phyloP scores from a whole-genome alignment of 225 moss, liverwort and hornwort species.

The Pleurozium schreberi region DNA sequence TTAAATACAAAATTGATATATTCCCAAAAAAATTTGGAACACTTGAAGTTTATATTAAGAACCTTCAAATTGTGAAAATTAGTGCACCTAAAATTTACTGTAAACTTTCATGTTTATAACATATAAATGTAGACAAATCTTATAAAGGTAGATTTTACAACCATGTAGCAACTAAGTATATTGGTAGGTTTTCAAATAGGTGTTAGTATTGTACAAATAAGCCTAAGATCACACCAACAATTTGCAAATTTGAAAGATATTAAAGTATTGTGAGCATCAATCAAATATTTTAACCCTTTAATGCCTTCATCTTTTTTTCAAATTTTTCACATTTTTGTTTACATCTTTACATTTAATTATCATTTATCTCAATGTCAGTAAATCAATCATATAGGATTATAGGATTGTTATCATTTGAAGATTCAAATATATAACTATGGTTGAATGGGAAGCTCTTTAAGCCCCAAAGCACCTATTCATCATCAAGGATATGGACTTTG shows the following conservation, averaged over 20 bases:
- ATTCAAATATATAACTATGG: not conserved
- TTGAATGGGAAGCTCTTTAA: not conserved
- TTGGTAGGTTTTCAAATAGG: rapidly evolving
- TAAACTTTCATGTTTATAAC: not conserved
- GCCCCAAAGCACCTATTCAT: rapidly evolving
- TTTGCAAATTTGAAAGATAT: not conserved
- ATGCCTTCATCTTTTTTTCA: not conserved
- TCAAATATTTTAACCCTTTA: not conserved
- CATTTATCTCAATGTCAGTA: not conserved
- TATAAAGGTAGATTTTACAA: not conserved
- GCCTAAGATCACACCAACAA: not conserved
- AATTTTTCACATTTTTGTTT: not conserved
- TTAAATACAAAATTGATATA: not conserved
- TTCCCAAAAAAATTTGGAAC: not conserved
- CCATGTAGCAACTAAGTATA: not conserved
- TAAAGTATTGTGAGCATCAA: not conserved
- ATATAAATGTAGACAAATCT: not conserved
- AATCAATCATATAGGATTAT: not conserved
- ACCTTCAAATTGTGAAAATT: not conserved
- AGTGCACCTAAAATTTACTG: rapidly evolving
- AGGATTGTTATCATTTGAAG: not conserved
- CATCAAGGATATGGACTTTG: not conserved
- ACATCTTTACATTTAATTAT: not conserved
- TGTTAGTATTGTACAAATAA: too few species aligned
- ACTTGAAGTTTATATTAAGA: not conserved